Evolutionary conservation across 768 basidiomycete genomes (phyloP), one percentile per base, ranked within the genome.

Genomic region (Kwoniella europaea): DNA sequence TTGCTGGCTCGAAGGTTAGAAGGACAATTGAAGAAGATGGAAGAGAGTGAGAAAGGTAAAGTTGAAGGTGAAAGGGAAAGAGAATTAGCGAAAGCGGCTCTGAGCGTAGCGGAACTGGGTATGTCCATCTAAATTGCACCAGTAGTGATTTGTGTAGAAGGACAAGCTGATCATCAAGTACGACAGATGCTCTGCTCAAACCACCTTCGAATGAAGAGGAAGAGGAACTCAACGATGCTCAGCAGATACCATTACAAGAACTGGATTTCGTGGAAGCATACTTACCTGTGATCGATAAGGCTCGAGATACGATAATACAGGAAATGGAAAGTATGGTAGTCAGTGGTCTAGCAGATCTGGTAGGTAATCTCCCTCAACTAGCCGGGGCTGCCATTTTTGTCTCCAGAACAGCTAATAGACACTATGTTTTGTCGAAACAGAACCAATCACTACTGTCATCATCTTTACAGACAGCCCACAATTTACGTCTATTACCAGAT

Each of bases 311-410:
- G 56, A 89, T 99, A 43, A 91, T 89, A 2, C 86, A 85, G 7
- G 92, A 94, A 77, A 98, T 99, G 95, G 91, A 98, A 76, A 87
- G 85, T 7, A 95, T 95, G 92, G 90, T 98, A 1, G 83, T 92
- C 41, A 87, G 86, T 29, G 95, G 96, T 4, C 85, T 98, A 2
- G 86, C 88, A 1, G 89, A 89, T 18, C 83, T 94, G 69, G 96
- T 95, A 73, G 65, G 90, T 74, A 43, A 15, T 18, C 12, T 50
- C 27, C 20, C 16, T 52, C 55, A 41, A 44, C 20, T 13, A 20
- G 16, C 50, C 24, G 16, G 16, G 53, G 63, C 18, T 24, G 35
- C 60, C 53, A 10, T 22, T 13, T 10, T 10, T n/a, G 54, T n/a
- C 24, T 22, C 22, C n/a, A 20, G 2, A 35, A 7, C 27, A 56